These are phyloP conservation scores for Plasmodium gallinaceum DNA, from an alignment of 169 alveolate species.

Conservation along the genomic window DNA sequence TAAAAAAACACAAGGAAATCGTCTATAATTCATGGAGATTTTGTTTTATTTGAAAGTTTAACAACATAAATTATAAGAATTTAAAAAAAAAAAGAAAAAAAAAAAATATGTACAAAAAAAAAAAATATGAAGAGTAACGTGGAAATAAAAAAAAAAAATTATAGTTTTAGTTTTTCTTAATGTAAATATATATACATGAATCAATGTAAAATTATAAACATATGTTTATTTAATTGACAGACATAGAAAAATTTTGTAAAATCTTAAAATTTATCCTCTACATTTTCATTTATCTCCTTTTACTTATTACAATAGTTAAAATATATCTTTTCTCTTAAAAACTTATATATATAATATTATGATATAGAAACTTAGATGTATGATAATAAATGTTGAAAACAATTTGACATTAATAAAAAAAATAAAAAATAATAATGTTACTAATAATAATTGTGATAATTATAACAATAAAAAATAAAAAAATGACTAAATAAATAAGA, in stretches of 20 bases:
- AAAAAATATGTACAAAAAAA: no score
- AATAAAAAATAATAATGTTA: background rate
- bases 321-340: slow-evolving; percentile 7
- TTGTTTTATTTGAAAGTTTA: no score
- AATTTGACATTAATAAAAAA: slow-evolving; percentile 28
- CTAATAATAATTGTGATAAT: background rate
- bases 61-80: no score
- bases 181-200: background rate
- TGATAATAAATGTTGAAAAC: slow-evolving; percentile 1
- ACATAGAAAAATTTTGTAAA: background rate
- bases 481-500: background rate
- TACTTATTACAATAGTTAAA: background rate
- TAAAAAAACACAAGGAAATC: no score
- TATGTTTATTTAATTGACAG: background rate
- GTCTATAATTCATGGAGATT: no score
- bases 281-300: background rate
- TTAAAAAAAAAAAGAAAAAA: no score
- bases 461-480: background rate
- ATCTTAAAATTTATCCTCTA: background rate
- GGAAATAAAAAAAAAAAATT: no score
- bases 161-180: background rate
- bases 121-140: no score
- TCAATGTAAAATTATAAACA: no score
- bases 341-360: background rate
- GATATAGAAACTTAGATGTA: background rate